Conservation (phyloP, 352 stramenopile genomes). For the Phytophthora hibernalis region DNA sequence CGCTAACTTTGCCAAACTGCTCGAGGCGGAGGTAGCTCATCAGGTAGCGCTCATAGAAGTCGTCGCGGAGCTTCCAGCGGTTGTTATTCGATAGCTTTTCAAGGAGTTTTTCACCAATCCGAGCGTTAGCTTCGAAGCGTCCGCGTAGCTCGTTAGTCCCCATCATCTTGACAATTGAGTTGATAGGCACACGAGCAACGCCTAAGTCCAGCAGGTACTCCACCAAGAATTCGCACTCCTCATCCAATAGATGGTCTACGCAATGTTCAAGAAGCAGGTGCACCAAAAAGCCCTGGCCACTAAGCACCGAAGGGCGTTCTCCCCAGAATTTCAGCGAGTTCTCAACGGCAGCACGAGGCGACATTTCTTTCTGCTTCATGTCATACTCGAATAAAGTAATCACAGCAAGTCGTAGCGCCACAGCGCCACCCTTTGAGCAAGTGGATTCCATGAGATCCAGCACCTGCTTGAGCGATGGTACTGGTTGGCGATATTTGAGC, state of each 20-base stretch:
- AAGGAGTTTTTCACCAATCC: conserved; percentile 42
- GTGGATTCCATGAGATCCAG: conserved; percentile 52
- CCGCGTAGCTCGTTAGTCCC: conserved; percentile 41
- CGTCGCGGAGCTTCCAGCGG: conserved; percentile 35
- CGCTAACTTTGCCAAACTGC: conserved; percentile 39
- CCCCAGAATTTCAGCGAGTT: conserved; percentile 49
- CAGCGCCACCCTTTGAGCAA: conserved; percentile 33
- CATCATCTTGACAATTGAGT: conserved; percentile 49
- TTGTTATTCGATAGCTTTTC: conserved; percentile 25
- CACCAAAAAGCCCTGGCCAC: conserved; percentile 52
- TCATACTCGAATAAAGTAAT: conserved; percentile 39
- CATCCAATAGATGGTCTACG: conserved; percentile 35
- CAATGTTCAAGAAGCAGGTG: conserved; percentile 53
- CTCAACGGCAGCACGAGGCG: conserved; percentile 32
- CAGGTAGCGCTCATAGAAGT: conserved; percentile 45
- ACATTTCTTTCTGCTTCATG: conserved; percentile 32
- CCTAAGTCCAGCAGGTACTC: conserved; percentile 37
- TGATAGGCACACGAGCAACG: conserved; percentile 33
- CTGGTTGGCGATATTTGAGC: conserved; percentile 48
- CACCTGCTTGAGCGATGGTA: conserved; percentile 44
- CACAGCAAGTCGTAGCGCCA: conserved; percentile 47
- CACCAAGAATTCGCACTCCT: conserved; percentile 43
- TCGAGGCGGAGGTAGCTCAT: conserved; percentile 51
- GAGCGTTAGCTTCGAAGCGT: conserved; percentile 37
- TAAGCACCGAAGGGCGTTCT: conserved; percentile 41